phyloP scores from a whole-genome alignment of 108 stramenopile genomes.

The Cyclotella baltica region DNA sequence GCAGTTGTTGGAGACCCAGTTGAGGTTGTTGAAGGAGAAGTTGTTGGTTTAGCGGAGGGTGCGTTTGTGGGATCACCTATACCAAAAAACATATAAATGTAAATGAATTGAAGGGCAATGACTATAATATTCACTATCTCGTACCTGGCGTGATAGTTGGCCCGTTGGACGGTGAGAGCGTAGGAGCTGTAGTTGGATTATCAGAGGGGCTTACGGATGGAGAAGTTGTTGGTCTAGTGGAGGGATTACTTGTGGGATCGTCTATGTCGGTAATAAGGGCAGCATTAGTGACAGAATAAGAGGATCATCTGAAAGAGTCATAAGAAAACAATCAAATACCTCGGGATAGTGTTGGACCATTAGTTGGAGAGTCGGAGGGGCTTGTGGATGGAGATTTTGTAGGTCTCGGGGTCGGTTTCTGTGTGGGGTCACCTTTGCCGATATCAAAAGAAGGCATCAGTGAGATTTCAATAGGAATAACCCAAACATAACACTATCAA shows the following conservation, averaged over 20 bases:
- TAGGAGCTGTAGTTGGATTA: neutral
- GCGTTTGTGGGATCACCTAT: neutral
- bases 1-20: neutral
- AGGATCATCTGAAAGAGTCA: neutral
- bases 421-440: neutral
- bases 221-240: neutral
- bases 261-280: too few species aligned
- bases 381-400: neutral
- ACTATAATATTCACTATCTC: neutral
- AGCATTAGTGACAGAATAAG: too few species aligned
- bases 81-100: neutral
- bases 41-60: constrained; percentile 1
- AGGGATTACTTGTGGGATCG: neutral
- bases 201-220: constrained; percentile 4
- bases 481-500: neutral
- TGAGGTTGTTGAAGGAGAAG: neutral
- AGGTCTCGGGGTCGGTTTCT: neutral
- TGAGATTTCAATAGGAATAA: neutral
- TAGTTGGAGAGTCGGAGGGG: neutral
- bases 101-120: neutral
- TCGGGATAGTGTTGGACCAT: neutral
- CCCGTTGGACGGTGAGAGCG: neutral
- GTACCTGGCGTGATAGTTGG: too few species aligned
- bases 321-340: neutral
- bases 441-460: neutral